These are phyloP conservation scores for Herpetomonas samuelpessoai DNA, from an alignment of 208 protist genomes.

Conservation along the genomic window DNA sequence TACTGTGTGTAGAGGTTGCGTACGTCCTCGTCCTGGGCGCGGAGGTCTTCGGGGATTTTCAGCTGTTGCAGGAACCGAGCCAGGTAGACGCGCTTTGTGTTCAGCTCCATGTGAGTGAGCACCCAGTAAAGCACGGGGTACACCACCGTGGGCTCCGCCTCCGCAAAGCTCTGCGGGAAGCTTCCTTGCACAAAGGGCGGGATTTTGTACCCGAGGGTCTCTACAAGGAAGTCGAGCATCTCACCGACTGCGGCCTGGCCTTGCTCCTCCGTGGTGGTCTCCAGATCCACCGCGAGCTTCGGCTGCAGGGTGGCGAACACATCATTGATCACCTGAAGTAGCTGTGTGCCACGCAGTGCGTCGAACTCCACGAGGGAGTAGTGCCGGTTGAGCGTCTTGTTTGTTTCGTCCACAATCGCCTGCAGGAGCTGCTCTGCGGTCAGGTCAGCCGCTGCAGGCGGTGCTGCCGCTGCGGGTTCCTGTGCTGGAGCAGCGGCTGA, in stretches of 20 bases:
- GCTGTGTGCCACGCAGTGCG: slow-evolving; percentile 38
- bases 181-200: slow-evolving; percentile 62
- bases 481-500: slow-evolving; percentile 18
- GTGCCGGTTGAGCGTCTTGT: slow-evolving; percentile 54
- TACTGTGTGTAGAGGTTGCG: slow-evolving; percentile 81
- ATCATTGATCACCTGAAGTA: slow-evolving; percentile 86
- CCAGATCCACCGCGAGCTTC: slow-evolving; percentile 58
- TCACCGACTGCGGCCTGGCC: slow-evolving; percentile 37
- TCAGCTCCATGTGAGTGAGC: slow-evolving; percentile 81
- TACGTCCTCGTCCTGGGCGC: slow-evolving; percentile 87
- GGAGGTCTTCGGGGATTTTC: slow-evolving; percentile 85
- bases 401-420: slow-evolving; percentile 81
- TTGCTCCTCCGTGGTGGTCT: slow-evolving; percentile 35
- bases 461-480: neutral
- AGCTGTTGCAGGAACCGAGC: slow-evolving; percentile 82
- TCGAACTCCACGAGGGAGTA: slow-evolving; percentile 92
- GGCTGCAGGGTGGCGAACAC: slow-evolving; percentile 78
- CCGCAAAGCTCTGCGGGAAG: slow-evolving; percentile 73
- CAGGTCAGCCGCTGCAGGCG: slow-evolving; percentile 31
- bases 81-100: slow-evolving; percentile 90
- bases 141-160: slow-evolving; percentile 76
- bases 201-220: slow-evolving; percentile 81
- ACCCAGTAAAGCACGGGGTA: slow-evolving; percentile 91
- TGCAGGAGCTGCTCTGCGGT: slow-evolving; percentile 66
- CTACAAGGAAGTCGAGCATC: slow-evolving; percentile 81